Evolutionary conservation across 495 filamentous ascomycete species (phyloP), one percentile per base, ranked within the genome.

Genomic region (Umbilicaria muhlenbergii): DNA sequence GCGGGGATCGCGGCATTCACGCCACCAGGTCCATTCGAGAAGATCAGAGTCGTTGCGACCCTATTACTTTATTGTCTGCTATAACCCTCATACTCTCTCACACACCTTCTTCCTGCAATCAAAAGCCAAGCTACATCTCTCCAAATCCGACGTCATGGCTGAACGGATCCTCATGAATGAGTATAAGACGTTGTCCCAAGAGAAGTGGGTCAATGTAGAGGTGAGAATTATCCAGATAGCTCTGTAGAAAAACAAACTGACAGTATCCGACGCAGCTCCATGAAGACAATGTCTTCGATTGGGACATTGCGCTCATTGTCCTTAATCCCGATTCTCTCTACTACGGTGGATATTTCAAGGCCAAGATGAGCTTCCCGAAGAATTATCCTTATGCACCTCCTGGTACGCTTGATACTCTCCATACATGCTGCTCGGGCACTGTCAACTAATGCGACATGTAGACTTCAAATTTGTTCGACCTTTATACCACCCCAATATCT

Each of bases 371-470:
- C 13, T 96, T 98, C 54, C 79, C 84, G 17, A 65, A 74, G 43
- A 85, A 94, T 53, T 98, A 96, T 66, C 91, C 91, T 1, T 93
- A 83, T 60, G 66, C 71, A 24, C 91, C 91, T n/a, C 88, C 88
- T 24, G 61, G 74, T 76, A 61, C 32, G 11, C 14, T 36, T 15
- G 43, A 34, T 32, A 31, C 32, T 31, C 37, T 38, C 14, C 18
- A 16, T 21, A 17, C 44, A 43, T 13, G 14, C 13, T 13, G 14
- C 14, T 33, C 12, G 36, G 45, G 51, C 42, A 51, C 42, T 34
- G 16, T 43, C 15, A 11, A 21, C 10, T 39, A 11, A 33, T 37
- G 21, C 32, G 18, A 21, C 13, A 28, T 31, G 11, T 52, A 61
- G 82, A 81, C 55, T 98, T 98, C 66, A 77, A 78, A 40, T 95